Evolutionary conservation across 352 stramenopile genomes (phyloP), one percentile per base, ranked within the genome.

Genomic region (Phytophthora citrophthora): DNA sequence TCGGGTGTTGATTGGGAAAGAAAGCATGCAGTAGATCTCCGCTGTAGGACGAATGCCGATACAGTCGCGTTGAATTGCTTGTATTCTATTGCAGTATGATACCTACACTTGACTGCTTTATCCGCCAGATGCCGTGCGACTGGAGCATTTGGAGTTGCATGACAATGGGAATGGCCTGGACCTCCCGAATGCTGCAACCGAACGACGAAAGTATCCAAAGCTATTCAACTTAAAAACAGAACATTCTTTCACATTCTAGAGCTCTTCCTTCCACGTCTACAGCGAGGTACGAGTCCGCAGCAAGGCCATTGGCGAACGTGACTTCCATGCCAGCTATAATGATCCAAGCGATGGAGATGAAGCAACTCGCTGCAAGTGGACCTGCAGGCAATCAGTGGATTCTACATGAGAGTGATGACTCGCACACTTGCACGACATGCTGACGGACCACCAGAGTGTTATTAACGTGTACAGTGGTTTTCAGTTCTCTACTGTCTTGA

Each of bases 161-260:
- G 29, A 9, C 29, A 32, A 32, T 10, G 27, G 27, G 27, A 32
- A 32, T 29, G 27, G 29, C 16, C 38, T 50, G 58, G 58, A 66
- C 48, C 58, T 65, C 58, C 58, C 43, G 27, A 66, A 61, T 15
- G 23, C 36, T 41, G 26, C 48, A 59, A 65, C 32, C 5, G 31
- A 24, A 51, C 48, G 41, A 66, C 48, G 41, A 61, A 51, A 48
- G 27, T 53, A 32, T 39, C 40, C 44, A 40, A 48, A 48, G n/a
- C 16, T 48, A 20, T 55, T 32, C 20, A 20, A 24, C 26, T 29
- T 8, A 29, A 8, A 29, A 29, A 2, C 26, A 29, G 26, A 7
- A 29, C 5, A 29, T 29, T 29, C 0, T 29, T 29, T 29, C 3
- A 29, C 26, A 20, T 29, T 29, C 7, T 29, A 29, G 26, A 29